Percentiles rank a stretch among this genome's conserved stretches.
Conservation (phyloP, 768 basidiomycete species). For the Boletus rubescentipes region DNA sequence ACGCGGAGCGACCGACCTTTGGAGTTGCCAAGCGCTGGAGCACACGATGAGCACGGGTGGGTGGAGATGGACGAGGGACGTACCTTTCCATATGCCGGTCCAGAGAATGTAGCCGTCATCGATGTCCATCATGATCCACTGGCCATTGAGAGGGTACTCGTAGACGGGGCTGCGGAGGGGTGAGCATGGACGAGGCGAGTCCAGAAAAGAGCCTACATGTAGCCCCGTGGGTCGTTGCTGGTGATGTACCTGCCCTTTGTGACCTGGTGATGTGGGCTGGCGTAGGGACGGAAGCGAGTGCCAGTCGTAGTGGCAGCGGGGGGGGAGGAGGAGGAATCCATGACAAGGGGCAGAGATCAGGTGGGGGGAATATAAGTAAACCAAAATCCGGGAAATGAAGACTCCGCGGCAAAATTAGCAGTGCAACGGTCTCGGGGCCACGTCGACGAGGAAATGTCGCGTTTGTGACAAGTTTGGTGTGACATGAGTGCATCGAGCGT, state of each 20-base stretch:
- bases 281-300: constrained; percentile 62
- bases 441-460: constrained; percentile 37
- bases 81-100: constrained; percentile 96
- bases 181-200: neutral
- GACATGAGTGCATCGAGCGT: constrained; percentile 27
- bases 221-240: constrained; percentile 84
- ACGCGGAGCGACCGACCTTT: constrained; percentile 54
- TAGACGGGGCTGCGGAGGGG: constrained; percentile 65
- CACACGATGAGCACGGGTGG: constrained; percentile 10
- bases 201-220: constrained; percentile 58
- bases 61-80: constrained; percentile 6
- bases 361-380: constrained; percentile 23
- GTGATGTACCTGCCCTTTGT: constrained; percentile 88
- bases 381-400: constrained; percentile 23
- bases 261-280: constrained; percentile 76
- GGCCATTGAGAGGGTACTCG: constrained; percentile 85
- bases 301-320: constrained; percentile 25
- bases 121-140: constrained; percentile 96
- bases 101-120: constrained; percentile 91
- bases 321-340: constrained; percentile 43
- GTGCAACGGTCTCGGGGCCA: constrained; percentile 32
- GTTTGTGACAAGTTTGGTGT: constrained; percentile 23
- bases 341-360: constrained; percentile 21
- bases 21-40: constrained; percentile 78
- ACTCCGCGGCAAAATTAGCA: constrained; percentile 33